Evolutionary conservation across 2,329 filamentous ascomycete genomes (phyloP).

Genomic region (Alternaria atra): DNA sequence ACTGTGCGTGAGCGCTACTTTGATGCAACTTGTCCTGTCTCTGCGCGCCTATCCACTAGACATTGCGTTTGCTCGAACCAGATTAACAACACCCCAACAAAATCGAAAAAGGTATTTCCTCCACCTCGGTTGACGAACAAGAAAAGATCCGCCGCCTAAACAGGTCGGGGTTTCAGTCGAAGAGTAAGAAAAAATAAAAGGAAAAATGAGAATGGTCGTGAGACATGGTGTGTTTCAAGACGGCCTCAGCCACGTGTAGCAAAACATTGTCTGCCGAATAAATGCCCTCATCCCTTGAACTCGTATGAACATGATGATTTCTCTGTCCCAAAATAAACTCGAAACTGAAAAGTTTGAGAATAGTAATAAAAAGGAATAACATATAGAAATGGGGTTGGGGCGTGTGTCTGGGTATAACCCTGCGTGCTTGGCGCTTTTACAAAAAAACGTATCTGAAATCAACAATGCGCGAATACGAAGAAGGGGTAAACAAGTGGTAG

Average conservation of each 20-base stretch:
- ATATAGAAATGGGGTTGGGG: constrained; percentile 8
- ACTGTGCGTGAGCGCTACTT: constrained; percentile 4
- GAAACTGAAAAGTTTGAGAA: constrained; percentile 2
- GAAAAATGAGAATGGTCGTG: constrained; percentile 18
- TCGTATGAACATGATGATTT: background rate
- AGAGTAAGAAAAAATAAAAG: background rate
- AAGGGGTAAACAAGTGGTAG: constrained; percentile 25
- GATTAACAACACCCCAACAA: background rate
- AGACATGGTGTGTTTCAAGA: constrained; percentile 27
- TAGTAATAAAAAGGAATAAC: constrained; percentile 9
- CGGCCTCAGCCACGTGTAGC: constrained; percentile 14
- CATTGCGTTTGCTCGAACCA: constrained; percentile 3
- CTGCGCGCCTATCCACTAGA: background rate
- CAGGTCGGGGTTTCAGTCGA: constrained; percentile 1
- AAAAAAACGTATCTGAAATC: constrained; percentile 17
- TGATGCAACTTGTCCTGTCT: background rate
- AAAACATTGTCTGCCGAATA: constrained; percentile 2
- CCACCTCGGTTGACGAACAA: constrained; percentile 1
- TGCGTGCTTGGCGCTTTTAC: constrained; percentile 37
- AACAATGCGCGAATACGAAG: constrained; percentile 20
- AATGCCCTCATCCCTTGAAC: constrained; percentile 5
- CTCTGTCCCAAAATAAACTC: background rate
- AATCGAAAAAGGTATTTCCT: constrained; percentile 12
- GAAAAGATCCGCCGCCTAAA: constrained; percentile 4
- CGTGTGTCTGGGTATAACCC: constrained; percentile 27